Base-by-base conservation (phyloP, 2,329 filamentous ascomycete species). In the Blumeria graminis region DNA sequence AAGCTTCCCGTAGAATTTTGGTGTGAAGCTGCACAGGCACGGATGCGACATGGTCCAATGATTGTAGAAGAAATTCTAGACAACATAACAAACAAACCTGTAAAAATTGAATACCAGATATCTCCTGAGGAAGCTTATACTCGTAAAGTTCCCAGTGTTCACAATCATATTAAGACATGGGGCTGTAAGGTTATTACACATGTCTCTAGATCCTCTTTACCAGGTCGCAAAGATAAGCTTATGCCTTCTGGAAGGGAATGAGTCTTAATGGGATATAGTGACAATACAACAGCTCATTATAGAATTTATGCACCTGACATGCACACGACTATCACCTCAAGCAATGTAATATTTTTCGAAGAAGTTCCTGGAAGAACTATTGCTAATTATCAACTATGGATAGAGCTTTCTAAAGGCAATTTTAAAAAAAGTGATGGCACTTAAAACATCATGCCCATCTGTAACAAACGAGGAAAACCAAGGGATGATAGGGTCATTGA, bases 1-100 rank as follows among this genome's bases (percentile, higher is more conserved):
- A 52, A 52, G 32, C 48, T 52, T 52, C 48, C 48, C 4, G 48
- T 52, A 5, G 48, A 52, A 52, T 52, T 52, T 18, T 52, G 32
- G 48, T 52, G 48, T n/a, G 48, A 52, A 52, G 48, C 48, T 6
- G 32, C 48, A n/a, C 48, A 52, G 16, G 48, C 48, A 6, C 32
- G 8, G 16, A 52, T 52, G 48, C 48, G 33, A 5, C 48, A 33
- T 52, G 48, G 48, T 11, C 48, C 48, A 52, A 36, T 52, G 28
- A 16, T 52, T 35, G 48, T 35, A 2, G 48, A 52, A 52, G 33
- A 52, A 5, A 52, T 52, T 22, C 13, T 52, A 16, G 48, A 52
- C 9, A 36, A 52, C 16, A 22, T 35, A 22, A 52, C 13, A 34
- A n/a, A 36, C 16, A 52, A 52, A 36, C 48, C 48, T 18, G 6